phyloP scores from a whole-genome alignment of 2,329 filamentous ascomycete genomes.

The Intubia oerlemansii region DNA sequence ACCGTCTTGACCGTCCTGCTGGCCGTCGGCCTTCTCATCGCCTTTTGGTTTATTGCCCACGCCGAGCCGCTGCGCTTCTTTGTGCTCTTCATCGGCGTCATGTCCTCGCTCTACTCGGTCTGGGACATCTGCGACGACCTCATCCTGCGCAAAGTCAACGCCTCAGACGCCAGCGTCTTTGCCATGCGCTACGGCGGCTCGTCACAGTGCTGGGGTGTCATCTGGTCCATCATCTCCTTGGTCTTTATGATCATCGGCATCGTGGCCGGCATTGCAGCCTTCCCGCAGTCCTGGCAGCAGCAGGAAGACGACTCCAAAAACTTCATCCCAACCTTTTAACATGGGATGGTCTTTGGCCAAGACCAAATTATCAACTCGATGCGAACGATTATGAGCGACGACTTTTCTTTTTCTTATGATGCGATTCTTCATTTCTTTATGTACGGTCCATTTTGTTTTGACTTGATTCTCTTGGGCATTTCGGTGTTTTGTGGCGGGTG shows the following conservation, averaged over 20 bases:
- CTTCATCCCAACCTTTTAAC: constrained; percentile 31
- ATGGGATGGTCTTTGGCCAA: too few relatives aligned
- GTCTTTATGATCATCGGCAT: constrained; percentile 53
- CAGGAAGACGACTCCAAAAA: constrained; percentile 47
- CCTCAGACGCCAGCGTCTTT: constrained; percentile 60
- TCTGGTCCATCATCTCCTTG: constrained; percentile 56
- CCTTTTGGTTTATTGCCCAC: constrained; percentile 62
- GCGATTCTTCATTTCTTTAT: neutral
- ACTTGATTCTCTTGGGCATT: too few relatives aligned
- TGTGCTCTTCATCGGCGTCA: constrained; percentile 55
- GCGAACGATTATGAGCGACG: neutral
- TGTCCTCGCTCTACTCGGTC: constrained; percentile 60
- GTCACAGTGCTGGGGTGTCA: constrained; percentile 60
- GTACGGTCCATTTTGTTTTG: too few relatives aligned
- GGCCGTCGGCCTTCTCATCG: constrained; percentile 49
- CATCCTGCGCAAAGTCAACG: constrained; percentile 61
- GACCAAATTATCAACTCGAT: neutral
- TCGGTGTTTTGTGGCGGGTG: too few relatives aligned
- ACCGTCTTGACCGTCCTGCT: constrained; percentile 49
- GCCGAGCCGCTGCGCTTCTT: constrained; percentile 54
- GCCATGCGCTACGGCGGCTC: constrained; percentile 59
- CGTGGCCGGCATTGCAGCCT: constrained; percentile 55
- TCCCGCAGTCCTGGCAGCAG: constrained; percentile 46
- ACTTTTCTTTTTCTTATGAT: neutral
- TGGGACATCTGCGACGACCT: constrained; percentile 77